Evolutionary conservation across 176 grass and related monocot species (phyloP).

Genomic region (Olyra latifolia): DNA sequence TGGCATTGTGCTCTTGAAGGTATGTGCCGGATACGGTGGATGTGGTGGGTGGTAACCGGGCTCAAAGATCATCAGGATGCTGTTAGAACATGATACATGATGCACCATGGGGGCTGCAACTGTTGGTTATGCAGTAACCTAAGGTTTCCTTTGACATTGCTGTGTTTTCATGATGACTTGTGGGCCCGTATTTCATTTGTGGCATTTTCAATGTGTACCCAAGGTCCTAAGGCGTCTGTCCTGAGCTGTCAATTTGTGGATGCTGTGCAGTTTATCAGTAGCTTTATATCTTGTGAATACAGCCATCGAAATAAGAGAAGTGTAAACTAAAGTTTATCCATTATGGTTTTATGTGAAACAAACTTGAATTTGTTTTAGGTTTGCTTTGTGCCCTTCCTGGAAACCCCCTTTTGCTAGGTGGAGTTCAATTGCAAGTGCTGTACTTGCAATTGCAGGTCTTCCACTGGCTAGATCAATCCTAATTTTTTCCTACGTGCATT

Average conservation of each 20-base stretch:
- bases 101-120: not conserved
- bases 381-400: not conserved
- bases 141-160: not conserved
- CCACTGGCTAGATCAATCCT: no score
- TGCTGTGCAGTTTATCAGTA: slow-evolving; percentile 53
- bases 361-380: not conserved
- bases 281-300: slow-evolving; percentile 62
- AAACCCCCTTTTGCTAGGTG: not conserved
- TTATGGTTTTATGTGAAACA: slow-evolving; percentile 22
- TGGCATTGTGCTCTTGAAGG: slow-evolving; percentile 35
- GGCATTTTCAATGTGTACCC: slow-evolving; percentile 38
- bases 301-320: slow-evolving; percentile 39
- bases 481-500: no score
- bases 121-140: slow-evolving; percentile 1
- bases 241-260: slow-evolving; percentile 41
- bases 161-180: slow-evolving; percentile 25
- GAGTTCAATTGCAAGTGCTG: not conserved
- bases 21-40: slow-evolving; percentile 87
- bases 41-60: slow-evolving; percentile 57
- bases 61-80: slow-evolving; percentile 67
- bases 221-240: slow-evolving; percentile 27
- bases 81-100: slow-evolving; percentile 50
- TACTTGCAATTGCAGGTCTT: not conserved
- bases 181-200: slow-evolving; percentile 44
- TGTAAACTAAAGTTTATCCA: slow-evolving; percentile 38